phyloP scores from a whole-genome alignment of 768 basidiomycete species.

The Russula lepida region DNA sequence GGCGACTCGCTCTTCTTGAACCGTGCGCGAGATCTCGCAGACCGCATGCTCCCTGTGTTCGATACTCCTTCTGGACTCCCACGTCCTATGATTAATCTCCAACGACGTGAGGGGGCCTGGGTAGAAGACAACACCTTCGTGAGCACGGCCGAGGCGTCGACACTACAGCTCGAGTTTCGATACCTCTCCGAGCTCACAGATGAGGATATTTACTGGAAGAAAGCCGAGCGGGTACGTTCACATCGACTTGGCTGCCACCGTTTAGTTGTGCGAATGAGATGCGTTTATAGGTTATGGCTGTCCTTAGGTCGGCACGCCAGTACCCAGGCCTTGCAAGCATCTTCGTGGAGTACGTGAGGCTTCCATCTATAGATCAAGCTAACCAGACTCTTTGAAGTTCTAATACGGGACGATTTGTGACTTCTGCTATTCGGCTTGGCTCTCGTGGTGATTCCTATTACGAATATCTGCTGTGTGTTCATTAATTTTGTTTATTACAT shows the following conservation, averaged over 20 bases:
- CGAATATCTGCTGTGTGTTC: conserved; percentile 71
- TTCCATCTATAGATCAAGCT: neutral
- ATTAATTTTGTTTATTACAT: conserved; percentile 7
- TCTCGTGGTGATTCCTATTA: conserved; percentile 93
- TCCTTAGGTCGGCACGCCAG: conserved; percentile 53
- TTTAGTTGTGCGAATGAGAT: neutral
- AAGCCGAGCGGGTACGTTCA: conserved; percentile 54
- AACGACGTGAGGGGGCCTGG: conserved; percentile 45
- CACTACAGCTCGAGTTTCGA: conserved; percentile 83
- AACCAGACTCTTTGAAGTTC: conserved; percentile 31
- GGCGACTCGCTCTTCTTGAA: conserved; percentile 63
- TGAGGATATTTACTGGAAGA: conserved; percentile 73
- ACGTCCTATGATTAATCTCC: conserved; percentile 70
- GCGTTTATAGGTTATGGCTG: conserved; percentile 49
- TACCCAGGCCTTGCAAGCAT: conserved; percentile 77
- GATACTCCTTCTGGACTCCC: conserved; percentile 78
- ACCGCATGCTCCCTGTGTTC: conserved; percentile 79
- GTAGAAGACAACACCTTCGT: conserved; percentile 54
- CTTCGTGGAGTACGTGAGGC: conserved; percentile 56
- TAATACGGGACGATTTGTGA: conserved; percentile 42
- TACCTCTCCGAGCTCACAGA: conserved; percentile 78
- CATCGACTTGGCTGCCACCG: neutral
- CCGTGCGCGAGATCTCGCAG: conserved; percentile 74
- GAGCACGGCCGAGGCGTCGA: conserved; percentile 81
- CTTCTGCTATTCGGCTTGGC: conserved; percentile 77